These are phyloP conservation scores for Tolypocladium tundrense DNA, from an alignment of 2,329 filamentous ascomycete species.

Conservation along the genomic window DNA sequence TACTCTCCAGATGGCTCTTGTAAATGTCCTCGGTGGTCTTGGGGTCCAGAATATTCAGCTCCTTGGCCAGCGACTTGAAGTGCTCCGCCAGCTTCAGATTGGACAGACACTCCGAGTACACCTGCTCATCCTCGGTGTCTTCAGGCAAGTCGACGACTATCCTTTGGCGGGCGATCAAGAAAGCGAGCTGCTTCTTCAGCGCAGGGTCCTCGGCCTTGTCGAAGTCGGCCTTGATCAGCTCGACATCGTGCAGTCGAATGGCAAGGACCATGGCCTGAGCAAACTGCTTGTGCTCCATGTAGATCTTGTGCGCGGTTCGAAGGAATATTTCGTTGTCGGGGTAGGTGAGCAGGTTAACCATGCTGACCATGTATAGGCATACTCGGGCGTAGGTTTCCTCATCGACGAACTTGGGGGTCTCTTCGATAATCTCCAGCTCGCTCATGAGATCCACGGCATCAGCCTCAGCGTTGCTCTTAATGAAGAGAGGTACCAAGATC, in stretches of 20 bases:
- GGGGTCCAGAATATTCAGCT: conserved; percentile 91
- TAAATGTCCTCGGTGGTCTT: conserved; percentile 98
- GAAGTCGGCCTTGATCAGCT: conserved; percentile 75
- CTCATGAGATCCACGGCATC: conserved; percentile 96
- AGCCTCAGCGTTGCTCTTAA: conserved; percentile 95
- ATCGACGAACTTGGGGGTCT: conserved; percentile 81
- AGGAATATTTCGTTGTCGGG: conserved; percentile 96
- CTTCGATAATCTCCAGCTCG: conserved; percentile 93
- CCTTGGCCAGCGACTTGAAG: conserved; percentile 89
- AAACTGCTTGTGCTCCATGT: conserved; percentile 84
- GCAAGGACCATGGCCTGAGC: conserved; percentile 90
- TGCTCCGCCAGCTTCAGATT: conserved; percentile 84
- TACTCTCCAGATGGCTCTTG: conserved; percentile 97
- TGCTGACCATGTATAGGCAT: conserved; percentile 96
- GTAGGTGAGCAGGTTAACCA: conserved; percentile 95
- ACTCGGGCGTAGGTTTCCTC: conserved; percentile 89
- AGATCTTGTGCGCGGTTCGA: conserved; percentile 84
- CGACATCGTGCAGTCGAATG: conserved; percentile 81
- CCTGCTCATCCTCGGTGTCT: conserved; percentile 57
- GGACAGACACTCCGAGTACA: conserved; percentile 72
- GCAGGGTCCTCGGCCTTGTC: conserved; percentile 69
- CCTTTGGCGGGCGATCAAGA: conserved; percentile 83
- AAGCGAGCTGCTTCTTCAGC: conserved; percentile 86
- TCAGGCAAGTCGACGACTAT: conserved; percentile 67
- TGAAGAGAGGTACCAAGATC: conserved; percentile 82